Base-by-base conservation (phyloP, 345 rosid genomes). In the Bruguiera sexangula region DNA sequence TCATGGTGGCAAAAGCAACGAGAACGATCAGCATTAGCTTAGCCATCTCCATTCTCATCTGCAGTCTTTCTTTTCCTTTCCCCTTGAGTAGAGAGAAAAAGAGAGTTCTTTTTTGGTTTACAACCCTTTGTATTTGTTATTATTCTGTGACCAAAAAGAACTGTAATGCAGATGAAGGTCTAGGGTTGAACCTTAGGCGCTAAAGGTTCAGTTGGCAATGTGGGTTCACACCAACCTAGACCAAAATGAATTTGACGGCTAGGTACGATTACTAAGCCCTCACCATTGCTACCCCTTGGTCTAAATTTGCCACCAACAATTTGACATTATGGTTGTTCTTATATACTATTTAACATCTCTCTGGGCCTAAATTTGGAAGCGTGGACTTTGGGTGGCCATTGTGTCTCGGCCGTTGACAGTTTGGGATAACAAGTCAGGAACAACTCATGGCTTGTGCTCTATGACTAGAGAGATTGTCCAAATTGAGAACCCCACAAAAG, bases 1-100 rank as follows among this genome's bases (percentile, higher is more conserved):
- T 63, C 36, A 56, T 26, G 1, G 53, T 50, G 6, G 52, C 69
- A 27, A 80, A 43, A 48, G 63, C 34, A 52, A 76, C 24, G 22
- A 75, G 30, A 60, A 55, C 19, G 30, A 55, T 55, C 60, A 55
- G 16, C 60, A 26, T 55, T 55, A 22, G 30, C 30, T 22, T 22
- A 55, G 29, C 60, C 30, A 24, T 55, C 60, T 55, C 29, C 30
- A 55, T 55, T 55, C 10, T 26, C 24, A 55, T 15, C 60, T 55
- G 60, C 60, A 55, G 16, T 9, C 30, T 55, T 13, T 26, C 60
- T 55, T 13, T 26, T 55, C 60, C 60, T 55, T 22, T 9, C 16
- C 16, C 29, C 18, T 20, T 29, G 15, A 55, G 6, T 55, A 55
- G 9, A 26, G 22, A 22, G 27, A 20, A 10, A 55, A 55, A 26